These are phyloP conservation scores for Psilocybe azurescens DNA, from an alignment of 768 basidiomycete species.

Conservation along the genomic window DNA sequence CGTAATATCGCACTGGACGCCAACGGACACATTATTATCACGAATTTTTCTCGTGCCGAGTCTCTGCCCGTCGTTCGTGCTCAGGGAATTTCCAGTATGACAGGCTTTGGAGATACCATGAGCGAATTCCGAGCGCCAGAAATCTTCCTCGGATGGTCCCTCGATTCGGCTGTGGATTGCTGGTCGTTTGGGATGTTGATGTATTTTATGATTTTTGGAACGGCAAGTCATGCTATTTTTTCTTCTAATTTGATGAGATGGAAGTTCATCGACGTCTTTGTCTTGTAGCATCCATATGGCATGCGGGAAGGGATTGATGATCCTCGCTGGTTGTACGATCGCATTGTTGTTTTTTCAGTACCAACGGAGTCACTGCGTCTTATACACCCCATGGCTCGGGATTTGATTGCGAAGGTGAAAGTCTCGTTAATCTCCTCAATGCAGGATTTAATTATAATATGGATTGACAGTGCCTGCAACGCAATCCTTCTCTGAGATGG, in stretches of 20 bases:
- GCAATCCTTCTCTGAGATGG: conserved; percentile 55
- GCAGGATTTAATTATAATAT: neutral
- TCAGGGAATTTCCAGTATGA: conserved; percentile 1
- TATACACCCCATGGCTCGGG: conserved; percentile 38
- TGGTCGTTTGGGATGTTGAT: conserved; percentile 65
- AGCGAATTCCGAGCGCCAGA: conserved; percentile 55
- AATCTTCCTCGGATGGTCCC: conserved; percentile 57
- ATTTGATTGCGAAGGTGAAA: conserved; percentile 53
- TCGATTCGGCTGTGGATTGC: conserved; percentile 57
- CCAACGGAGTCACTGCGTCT: conserved; percentile 29
- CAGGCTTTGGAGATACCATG: conserved; percentile 16
- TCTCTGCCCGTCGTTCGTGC: conserved; percentile 15
- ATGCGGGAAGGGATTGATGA: conserved; percentile 25
- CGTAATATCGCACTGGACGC: conserved; percentile 47
- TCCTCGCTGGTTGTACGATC: conserved; percentile 33
- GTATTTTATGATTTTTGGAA: conserved; percentile 53
- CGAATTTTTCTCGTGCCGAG: conserved; percentile 46
- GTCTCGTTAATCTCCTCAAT: too few species aligned
- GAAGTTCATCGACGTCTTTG: neutral
- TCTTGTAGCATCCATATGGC: conserved; percentile 48
- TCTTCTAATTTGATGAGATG: neutral
- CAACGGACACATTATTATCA: conserved; percentile 52
- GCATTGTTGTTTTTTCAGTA: conserved; percentile 38
- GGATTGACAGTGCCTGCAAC: conserved; percentile 53
- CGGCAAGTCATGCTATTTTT: conserved; percentile 34